A percentile compares a stretch with the other conserved stretches of the same genome.
Conservation (phyloP, 1,284 basidiomycete genomes). For the Marasmius sp. region DNA sequence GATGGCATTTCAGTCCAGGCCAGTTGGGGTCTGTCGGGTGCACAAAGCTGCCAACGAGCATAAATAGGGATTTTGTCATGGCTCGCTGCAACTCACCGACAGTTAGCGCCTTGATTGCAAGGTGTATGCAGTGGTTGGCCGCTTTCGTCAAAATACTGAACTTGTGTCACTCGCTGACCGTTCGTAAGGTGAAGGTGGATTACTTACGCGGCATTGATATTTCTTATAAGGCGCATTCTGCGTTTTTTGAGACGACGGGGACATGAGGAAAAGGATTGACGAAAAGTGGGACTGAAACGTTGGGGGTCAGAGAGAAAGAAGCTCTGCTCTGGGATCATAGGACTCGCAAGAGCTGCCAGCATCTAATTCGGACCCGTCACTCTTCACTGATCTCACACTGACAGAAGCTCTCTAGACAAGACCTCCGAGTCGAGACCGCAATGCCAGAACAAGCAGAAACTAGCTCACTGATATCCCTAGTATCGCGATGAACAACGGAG, state of each 20-base stretch:
- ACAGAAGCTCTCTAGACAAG: no score
- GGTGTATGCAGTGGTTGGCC: conserved; percentile 40
- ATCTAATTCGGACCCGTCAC: no score
- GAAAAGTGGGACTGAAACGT: not conserved
- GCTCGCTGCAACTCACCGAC: conserved; percentile 36
- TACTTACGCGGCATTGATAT: conserved; percentile 46
- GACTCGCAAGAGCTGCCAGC: not conserved
- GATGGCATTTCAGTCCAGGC: conserved; percentile 28
- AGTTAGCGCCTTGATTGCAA: conserved; percentile 46
- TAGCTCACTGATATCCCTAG: no score
- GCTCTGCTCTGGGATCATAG: not conserved
- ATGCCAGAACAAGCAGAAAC: no score
- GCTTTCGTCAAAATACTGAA: conserved; percentile 43
- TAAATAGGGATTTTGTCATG: not conserved
- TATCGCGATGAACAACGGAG: no score
- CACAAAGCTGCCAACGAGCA: conserved; percentile 39
- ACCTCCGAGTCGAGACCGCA: no score
- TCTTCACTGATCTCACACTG: no score
- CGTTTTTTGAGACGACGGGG: not conserved
- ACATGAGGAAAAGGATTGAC: not conserved
- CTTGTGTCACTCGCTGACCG: conserved; percentile 6
- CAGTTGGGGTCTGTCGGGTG: conserved; percentile 50
- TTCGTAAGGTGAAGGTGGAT: not conserved
- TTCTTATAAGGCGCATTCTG: conserved; percentile 34
- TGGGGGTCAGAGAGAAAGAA: not conserved